Conservation (phyloP, 257 asterid species). For the Capsicum pubescens region DNA sequence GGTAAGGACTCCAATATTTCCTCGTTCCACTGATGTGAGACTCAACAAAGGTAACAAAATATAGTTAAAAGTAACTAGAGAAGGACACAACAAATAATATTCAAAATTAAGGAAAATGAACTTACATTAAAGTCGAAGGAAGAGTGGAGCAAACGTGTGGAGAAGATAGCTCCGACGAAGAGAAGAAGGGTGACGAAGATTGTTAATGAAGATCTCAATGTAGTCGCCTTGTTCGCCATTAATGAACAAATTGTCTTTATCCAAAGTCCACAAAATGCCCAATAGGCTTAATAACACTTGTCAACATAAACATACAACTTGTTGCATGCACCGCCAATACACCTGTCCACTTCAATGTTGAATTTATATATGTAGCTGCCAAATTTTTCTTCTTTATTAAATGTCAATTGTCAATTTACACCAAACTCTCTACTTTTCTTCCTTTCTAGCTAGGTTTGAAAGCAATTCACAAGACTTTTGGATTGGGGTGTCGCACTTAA, state of each 20-base stretch:
- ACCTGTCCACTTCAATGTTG: neutral
- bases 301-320: neutral
- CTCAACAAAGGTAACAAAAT: no score
- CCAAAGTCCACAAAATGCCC: constrained; percentile 11
- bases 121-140: constrained; percentile 55
- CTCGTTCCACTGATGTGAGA: no score
- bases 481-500: neutral
- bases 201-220: constrained; percentile 51
- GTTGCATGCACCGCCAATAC: neutral
- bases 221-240: constrained; percentile 11
- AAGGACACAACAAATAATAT: no score
- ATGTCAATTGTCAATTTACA: neutral
- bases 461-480: neutral
- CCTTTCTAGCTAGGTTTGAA: neutral
- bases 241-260: constrained; percentile 36
- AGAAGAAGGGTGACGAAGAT: constrained; percentile 51
- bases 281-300: neutral
- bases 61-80: no score
- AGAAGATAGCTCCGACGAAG: constrained; percentile 68
- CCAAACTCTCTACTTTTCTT: neutral
- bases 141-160: constrained; percentile 71
- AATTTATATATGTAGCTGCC: neutral
- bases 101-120: neutral
- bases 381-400: neutral
- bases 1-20: no score